phyloP scores from a whole-genome alignment of 2,329 filamentous ascomycete genomes.

The Sporothrix luriei region DNA sequence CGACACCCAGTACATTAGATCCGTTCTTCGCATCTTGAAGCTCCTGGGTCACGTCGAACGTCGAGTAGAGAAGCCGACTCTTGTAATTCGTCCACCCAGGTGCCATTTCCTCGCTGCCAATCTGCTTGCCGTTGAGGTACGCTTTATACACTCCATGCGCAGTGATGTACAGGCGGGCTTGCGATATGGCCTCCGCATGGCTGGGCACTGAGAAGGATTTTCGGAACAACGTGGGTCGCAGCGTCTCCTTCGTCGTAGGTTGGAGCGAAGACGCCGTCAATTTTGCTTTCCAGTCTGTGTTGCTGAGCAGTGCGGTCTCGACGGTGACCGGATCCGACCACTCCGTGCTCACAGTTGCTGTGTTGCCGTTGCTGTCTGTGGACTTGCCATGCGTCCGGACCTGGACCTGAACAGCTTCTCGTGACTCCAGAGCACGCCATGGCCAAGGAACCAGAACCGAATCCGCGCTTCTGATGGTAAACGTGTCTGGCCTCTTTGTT shows the following conservation, averaged over 20 bases:
- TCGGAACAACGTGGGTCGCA: background rate
- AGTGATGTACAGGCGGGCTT: conserved; percentile 48
- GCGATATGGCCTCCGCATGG: conserved; percentile 38
- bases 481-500: background rate
- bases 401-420: conserved; percentile 4
- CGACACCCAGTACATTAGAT: conserved; percentile 42
- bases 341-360: background rate
- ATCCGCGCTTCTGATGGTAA: background rate
- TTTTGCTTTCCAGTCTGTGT: conserved; percentile 5
- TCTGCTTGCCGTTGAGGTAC: conserved; percentile 41
- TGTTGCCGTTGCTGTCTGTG: background rate
- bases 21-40: conserved; percentile 36
- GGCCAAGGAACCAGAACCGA: conserved; percentile 7
- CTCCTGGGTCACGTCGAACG: conserved; percentile 46
- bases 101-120: conserved; percentile 42
- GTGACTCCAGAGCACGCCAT: conserved; percentile 6
- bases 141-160: conserved; percentile 43
- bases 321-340: background rate
- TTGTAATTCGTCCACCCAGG: conserved; percentile 50
- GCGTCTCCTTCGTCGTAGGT: background rate
- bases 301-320: background rate
- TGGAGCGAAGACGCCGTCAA: background rate
- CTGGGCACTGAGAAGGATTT: background rate
- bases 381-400: background rate
- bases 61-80: conserved; percentile 47